A percentile compares a stretch with the other conserved stretches of the same genome.
phyloP scores from a whole-genome alignment of 345 rosid species.

The Anacardium occidentale region DNA sequence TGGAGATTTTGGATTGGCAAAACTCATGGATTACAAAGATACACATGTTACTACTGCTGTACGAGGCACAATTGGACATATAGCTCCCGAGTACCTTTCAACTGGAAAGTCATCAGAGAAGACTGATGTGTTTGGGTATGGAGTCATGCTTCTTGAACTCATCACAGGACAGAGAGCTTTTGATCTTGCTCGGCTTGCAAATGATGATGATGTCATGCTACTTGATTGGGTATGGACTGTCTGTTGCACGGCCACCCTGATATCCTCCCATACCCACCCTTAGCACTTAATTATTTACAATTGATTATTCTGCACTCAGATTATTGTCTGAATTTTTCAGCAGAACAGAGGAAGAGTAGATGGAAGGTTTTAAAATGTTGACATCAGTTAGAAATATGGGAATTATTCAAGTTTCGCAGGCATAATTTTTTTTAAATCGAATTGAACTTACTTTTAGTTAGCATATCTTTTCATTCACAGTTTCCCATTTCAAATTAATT shows the following conservation, averaged over 20 bases:
- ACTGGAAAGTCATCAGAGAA: constrained; percentile 91
- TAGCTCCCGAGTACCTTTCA: constrained; percentile 93
- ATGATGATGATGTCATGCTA: constrained; percentile 90
- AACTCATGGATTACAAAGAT: constrained; percentile 87
- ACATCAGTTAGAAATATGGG: not conserved
- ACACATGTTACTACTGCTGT: constrained; percentile 95
- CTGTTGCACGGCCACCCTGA: not conserved
- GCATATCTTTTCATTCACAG: not conserved
- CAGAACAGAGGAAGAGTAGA: not conserved
- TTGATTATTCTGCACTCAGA: not conserved
- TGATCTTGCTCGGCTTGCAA: constrained; percentile 95
- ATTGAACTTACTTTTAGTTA: not conserved
- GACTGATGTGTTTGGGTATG: constrained; percentile 98
- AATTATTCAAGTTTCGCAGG: not conserved
- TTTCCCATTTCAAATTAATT: not conserved
- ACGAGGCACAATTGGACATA: constrained; percentile 96
- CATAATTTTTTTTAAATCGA: not conserved
- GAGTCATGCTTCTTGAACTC: constrained; percentile 96
- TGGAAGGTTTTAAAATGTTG: not conserved
- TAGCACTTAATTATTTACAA: not conserved
- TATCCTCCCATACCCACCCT: not conserved
- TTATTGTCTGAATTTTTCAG: not conserved
- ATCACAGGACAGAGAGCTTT: constrained; percentile 93
- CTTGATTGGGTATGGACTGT: constrained; percentile 78
- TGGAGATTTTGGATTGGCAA: constrained; percentile 95